Conservation (phyloP, 257 asterid genomes). For the Nicotiana tomentosiformis region DNA sequence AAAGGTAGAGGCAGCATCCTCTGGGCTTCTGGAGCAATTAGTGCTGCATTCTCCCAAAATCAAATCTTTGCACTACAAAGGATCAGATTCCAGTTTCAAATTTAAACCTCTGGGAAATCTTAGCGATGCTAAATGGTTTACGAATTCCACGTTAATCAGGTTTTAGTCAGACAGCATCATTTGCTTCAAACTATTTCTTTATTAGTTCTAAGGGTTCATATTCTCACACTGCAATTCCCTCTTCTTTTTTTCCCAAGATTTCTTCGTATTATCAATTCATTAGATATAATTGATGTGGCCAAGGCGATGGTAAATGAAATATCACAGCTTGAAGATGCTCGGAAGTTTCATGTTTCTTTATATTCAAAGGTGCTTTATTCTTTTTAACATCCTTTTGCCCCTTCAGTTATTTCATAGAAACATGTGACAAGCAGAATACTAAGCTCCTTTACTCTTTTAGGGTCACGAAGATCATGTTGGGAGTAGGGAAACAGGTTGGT, state of each 20-base stretch:
- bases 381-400: slow-evolving; percentile 1
- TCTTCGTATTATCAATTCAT: slow-evolving; percentile 56
- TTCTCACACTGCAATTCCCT: slow-evolving; percentile 11
- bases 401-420: slow-evolving; percentile 4
- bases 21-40: slow-evolving; percentile 73
- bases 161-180: slow-evolving; percentile 12
- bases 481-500: not conserved
- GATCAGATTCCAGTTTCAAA: slow-evolving; percentile 51
- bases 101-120: slow-evolving; percentile 43
- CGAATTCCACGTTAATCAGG: slow-evolving; percentile 73
- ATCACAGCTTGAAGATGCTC: slow-evolving; percentile 82
- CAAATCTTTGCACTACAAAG: slow-evolving; percentile 48
- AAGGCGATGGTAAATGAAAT: slow-evolving; percentile 54
- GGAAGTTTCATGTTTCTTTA: slow-evolving; percentile 61
- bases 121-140: slow-evolving; percentile 59
- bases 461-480: not conserved
- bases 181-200: not conserved
- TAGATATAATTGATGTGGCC: slow-evolving; percentile 39
- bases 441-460: not conserved
- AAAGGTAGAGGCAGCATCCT: slow-evolving; percentile 51
- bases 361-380: slow-evolving; percentile 51
- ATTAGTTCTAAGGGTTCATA: not conserved
- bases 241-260: slow-evolving; percentile 37
- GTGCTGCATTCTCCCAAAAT: slow-evolving; percentile 54
- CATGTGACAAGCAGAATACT: not conserved